Conservation (phyloP, 345 rosid genomes). For the Lenwebbia sp. region DNA sequence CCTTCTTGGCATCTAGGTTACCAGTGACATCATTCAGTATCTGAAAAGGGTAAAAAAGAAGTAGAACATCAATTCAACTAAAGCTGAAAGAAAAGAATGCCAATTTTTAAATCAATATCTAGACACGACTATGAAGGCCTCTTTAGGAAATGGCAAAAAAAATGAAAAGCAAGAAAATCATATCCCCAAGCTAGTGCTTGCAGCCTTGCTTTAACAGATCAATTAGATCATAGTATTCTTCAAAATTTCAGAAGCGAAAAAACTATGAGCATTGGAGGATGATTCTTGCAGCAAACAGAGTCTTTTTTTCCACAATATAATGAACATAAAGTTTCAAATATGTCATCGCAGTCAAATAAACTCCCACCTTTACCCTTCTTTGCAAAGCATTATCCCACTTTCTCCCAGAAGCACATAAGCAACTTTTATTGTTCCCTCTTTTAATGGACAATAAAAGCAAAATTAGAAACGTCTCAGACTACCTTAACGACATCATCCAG, state of each 20-base stretch:
- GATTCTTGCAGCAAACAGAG: background rate
- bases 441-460: background rate
- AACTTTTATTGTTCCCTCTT: background rate
- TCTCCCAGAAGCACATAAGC: background rate
- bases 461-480: background rate
- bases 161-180: background rate
- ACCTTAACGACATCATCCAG: constrained; percentile 93
- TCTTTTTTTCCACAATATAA: background rate
- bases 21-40: constrained; percentile 90
- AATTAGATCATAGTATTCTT: background rate
- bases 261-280: background rate
- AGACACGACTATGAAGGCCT: background rate
- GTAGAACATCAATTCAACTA: background rate
- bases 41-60: constrained; percentile 16
- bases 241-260: background rate
- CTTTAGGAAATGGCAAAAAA: background rate
- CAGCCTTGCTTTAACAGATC: background rate
- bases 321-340: background rate
- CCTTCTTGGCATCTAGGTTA: constrained; percentile 80
- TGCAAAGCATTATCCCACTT: background rate
- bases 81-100: background rate
- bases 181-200: background rate
- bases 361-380: background rate
- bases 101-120: background rate
- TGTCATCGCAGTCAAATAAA: background rate